Percentiles rank a stretch among this genome's conserved stretches.
phyloP scores from a whole-genome alignment of 2,329 filamentous ascomycete species.

The Talaromyces atroroseus region DNA sequence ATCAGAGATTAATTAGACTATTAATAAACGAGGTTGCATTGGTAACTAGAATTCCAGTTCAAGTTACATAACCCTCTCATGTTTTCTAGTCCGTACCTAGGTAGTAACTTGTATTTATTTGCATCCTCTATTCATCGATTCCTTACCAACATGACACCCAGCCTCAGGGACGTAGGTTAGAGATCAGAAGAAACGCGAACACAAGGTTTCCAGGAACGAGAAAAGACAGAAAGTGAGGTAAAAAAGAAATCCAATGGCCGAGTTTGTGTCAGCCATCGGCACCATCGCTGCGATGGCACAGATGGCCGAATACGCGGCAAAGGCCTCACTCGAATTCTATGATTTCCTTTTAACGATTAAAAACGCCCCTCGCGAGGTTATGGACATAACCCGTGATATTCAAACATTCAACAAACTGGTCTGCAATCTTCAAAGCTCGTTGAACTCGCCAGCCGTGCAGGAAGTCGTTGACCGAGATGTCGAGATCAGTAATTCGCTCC shows the following conservation, averaged over 20 bases:
- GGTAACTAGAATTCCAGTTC: no score
- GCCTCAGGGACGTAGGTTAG: no score
- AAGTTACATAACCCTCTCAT: no score
- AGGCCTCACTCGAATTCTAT: conserved; percentile 8
- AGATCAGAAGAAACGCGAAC: no score
- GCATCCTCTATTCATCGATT: no score
- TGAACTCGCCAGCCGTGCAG: not conserved
- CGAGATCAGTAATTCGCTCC: conserved; percentile 4
- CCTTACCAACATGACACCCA: no score
- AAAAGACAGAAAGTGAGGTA: no score
- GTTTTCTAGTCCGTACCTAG: no score
- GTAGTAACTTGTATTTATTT: no score
- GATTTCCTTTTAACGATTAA: conserved; percentile 8
- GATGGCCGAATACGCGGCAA: not conserved
- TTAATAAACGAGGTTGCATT: no score
- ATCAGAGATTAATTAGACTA: no score
- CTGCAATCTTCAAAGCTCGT: not conserved
- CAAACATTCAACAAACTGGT: conserved; percentile 6
- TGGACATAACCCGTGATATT: conserved; percentile 2
- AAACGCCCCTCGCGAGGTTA: conserved; percentile 8
- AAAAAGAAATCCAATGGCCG: not conserved
- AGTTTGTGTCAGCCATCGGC: not conserved
- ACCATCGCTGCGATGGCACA: not conserved
- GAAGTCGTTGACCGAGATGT: conserved; percentile 1
- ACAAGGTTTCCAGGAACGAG: no score